These are phyloP conservation scores for Chaetomium globosum DNA, from an alignment of 2,329 filamentous ascomycete species.

Conservation along the genomic window DNA sequence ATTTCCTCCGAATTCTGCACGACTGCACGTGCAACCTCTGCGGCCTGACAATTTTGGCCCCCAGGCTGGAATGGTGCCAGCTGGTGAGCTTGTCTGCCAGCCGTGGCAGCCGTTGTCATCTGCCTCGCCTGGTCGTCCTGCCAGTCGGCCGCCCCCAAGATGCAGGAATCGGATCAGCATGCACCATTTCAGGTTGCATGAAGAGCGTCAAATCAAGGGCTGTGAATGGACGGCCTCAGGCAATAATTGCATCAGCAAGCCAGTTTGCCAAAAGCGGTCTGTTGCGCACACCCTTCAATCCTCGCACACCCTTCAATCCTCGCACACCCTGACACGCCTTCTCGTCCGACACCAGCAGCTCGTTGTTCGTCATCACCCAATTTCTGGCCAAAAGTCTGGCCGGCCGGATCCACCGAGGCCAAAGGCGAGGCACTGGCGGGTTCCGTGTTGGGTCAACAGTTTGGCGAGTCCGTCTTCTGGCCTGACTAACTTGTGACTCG, in stretches of 20 bases:
- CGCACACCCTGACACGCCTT: background rate
- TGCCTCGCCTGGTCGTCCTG: slow-evolving; percentile 7
- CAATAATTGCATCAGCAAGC: background rate
- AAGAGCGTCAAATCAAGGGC: background rate
- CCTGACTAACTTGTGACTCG: background rate
- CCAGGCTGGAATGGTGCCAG: slow-evolving; percentile 8
- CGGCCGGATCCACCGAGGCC: background rate
- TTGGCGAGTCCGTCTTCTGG: background rate
- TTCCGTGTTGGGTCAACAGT: background rate
- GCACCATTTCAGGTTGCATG: too few relatives aligned
- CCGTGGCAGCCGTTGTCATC: slow-evolving; percentile 14
- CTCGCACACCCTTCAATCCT: background rate
- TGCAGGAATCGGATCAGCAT: too few relatives aligned
- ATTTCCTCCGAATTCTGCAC: too few relatives aligned
- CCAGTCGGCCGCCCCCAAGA: too few relatives aligned
- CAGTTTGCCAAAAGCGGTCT: background rate
- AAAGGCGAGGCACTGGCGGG: background rate
- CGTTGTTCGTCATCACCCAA: slow-evolving; percentile 13
- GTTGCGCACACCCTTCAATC: slow-evolving; percentile 4
- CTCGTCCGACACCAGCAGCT: background rate
- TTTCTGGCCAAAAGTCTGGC: background rate
- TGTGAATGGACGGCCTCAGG: background rate
- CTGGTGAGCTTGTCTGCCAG: background rate
- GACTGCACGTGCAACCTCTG: background rate
- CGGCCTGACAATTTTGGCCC: background rate